phyloP scores from a whole-genome alignment of 345 rosid species.

The Pugionium dolabratum region DNA sequence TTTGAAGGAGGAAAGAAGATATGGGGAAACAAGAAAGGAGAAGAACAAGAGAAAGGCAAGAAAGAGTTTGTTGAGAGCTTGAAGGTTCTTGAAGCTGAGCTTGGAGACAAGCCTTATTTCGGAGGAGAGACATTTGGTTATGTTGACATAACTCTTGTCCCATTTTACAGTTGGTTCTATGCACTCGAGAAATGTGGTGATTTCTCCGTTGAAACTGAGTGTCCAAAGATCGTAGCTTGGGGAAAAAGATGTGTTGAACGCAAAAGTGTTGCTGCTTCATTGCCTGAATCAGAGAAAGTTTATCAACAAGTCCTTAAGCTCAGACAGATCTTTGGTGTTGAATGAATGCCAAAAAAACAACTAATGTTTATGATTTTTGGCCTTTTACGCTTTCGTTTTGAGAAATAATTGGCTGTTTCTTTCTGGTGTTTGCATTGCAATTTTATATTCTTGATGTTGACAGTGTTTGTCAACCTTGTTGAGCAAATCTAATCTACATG shows the following conservation, averaged over 20 bases:
- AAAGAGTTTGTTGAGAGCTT: conserved; percentile 37
- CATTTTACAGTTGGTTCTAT: conserved; percentile 43
- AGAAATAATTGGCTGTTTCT: not conserved
- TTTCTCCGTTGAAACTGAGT: conserved; percentile 39
- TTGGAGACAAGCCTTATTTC: conserved; percentile 40
- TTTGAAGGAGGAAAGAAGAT: conserved; percentile 38
- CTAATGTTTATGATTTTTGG: not conserved
- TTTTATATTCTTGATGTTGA: too few species aligned
- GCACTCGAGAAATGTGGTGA: conserved; percentile 38
- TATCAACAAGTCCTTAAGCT: conserved; percentile 41
- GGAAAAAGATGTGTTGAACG: conserved; percentile 39
- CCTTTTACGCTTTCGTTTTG: not conserved
- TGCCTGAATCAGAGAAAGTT: conserved; percentile 40
- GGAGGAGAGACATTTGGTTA: conserved; percentile 41
- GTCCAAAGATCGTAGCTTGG: conserved; percentile 42
- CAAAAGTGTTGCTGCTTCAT: conserved; percentile 35
- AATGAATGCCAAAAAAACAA: not conserved
- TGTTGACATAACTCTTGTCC: conserved; percentile 41
- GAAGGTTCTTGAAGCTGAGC: conserved; percentile 42
- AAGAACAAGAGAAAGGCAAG: conserved; percentile 40
- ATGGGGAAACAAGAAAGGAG: conserved; percentile 44
- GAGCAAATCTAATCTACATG: too few species aligned
- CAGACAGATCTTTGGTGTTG: conserved; percentile 38
- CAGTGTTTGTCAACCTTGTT: too few species aligned
- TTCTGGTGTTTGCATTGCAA: not conserved